Conservation (phyloP, 2,329 filamentous ascomycete genomes). For the Penicillium paneum region DNA sequence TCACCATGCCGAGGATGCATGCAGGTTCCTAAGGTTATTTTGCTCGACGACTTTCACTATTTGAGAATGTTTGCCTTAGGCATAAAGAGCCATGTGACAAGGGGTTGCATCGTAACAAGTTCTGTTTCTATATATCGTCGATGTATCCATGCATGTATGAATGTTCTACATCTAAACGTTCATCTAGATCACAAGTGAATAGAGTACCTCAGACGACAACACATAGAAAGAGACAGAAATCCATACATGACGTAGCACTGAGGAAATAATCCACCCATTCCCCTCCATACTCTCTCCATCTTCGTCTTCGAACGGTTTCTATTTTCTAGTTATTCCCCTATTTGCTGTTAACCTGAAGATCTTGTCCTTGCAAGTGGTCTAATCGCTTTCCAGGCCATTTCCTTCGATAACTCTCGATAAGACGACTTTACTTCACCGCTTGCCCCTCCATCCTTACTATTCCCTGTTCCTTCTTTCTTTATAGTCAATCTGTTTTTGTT, state of each 20-base stretch:
- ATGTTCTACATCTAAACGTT: background rate
- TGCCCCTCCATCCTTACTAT: slow-evolving; percentile 21
- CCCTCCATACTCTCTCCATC: background rate
- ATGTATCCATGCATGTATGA: background rate
- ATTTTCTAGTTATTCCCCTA: background rate
- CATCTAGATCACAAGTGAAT: background rate
- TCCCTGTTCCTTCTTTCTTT: slow-evolving; percentile 2
- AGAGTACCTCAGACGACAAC: background rate
- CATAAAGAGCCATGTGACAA: slow-evolving; percentile 14
- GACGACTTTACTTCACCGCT: slow-evolving; percentile 24
- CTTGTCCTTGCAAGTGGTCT: background rate
- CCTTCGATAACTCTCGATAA: slow-evolving; percentile 18
- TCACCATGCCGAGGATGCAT: slow-evolving; percentile 6
- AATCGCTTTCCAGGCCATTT: slow-evolving; percentile 10
- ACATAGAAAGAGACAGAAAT: background rate
- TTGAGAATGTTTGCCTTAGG: background rate
- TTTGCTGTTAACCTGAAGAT: background rate
- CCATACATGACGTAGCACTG: slow-evolving; percentile 24
- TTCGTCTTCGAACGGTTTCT: background rate
- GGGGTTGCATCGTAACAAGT: background rate
- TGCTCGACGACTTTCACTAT: background rate
- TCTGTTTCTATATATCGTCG: background rate
- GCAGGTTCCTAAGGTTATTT: background rate
- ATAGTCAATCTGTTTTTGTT: background rate
- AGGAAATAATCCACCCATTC: slow-evolving; percentile 11